Evolutionary conservation across 352 stramenopile species (phyloP).

Genomic region (Pythium sp.): DNA sequence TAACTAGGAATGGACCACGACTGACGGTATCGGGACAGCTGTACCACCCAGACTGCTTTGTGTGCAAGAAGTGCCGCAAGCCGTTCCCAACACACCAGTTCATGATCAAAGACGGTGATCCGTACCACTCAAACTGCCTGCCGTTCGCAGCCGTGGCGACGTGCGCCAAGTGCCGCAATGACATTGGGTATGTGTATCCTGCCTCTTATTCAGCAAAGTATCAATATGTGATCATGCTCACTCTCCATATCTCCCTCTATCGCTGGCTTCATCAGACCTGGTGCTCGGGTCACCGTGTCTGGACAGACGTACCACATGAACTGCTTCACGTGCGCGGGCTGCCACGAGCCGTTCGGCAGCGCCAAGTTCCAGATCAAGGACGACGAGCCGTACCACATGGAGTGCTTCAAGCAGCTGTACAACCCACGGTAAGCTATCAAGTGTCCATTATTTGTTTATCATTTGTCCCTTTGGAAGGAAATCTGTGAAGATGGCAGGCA

Average conservation of each 20-base stretch:
- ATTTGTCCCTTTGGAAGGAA: background rate
- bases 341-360: slow-evolving; percentile 28
- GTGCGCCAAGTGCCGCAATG: slow-evolving; percentile 24
- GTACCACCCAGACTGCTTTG: slow-evolving; percentile 53
- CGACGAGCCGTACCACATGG: slow-evolving; percentile 57
- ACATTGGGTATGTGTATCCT: slow-evolving; percentile 14
- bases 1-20: slow-evolving; percentile 24
- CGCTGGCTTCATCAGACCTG: slow-evolving; percentile 5
- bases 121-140: slow-evolving; percentile 62
- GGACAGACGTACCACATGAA: slow-evolving; percentile 28
- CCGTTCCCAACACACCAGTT: slow-evolving; percentile 43
- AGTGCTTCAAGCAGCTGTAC: slow-evolving; percentile 67
- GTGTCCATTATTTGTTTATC: background rate
- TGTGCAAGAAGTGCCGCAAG: slow-evolving; percentile 38
- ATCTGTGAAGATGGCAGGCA: background rate
- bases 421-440: slow-evolving; percentile 36
- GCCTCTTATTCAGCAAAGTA: background rate
- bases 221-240: background rate
- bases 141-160: background rate
- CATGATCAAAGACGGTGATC: slow-evolving; percentile 48
- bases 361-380: slow-evolving; percentile 39
- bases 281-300: slow-evolving; percentile 25
- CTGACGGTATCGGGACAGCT: slow-evolving; percentile 37
- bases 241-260: background rate
- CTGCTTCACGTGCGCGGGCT: slow-evolving; percentile 46